Evolutionary conservation across 2,329 filamentous ascomycete species (phyloP).

Genomic region (Fusarium piperis): DNA sequence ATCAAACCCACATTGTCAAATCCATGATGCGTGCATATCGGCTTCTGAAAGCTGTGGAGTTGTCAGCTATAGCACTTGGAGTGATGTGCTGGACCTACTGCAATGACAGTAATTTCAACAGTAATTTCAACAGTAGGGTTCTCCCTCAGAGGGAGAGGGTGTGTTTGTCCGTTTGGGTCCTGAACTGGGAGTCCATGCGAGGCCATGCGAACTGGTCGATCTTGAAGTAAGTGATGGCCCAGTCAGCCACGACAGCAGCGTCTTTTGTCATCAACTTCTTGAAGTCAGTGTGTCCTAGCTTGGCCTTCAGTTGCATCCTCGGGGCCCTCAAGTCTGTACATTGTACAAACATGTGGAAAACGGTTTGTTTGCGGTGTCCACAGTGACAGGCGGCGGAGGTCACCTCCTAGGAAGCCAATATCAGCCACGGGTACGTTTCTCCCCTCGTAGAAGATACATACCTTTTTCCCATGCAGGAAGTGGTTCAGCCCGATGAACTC

Average conservation of each 20-base stretch:
- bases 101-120: neutral
- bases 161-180: neutral
- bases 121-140: neutral
- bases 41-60: neutral
- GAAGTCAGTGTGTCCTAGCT: neutral
- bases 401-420: neutral
- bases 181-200: neutral
- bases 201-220: neutral
- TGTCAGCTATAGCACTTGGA: neutral
- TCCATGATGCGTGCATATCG: neutral
- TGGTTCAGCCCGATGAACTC: neutral
- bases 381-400: neutral
- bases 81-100: neutral
- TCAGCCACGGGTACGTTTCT: neutral
- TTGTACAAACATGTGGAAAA: conserved; percentile 5
- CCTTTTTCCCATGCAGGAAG: neutral
- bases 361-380: neutral
- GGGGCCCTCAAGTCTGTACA: neutral
- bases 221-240: conserved; percentile 2
- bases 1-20: neutral
- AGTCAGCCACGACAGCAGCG: neutral
- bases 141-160: neutral
- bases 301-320: neutral
- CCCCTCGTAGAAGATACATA: neutral
- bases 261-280: neutral